Percentiles rank a stretch among this genome's conserved stretches.
Conservation (phyloP, 352 stramenopile genomes). For the Globisporangium middletonii region DNA sequence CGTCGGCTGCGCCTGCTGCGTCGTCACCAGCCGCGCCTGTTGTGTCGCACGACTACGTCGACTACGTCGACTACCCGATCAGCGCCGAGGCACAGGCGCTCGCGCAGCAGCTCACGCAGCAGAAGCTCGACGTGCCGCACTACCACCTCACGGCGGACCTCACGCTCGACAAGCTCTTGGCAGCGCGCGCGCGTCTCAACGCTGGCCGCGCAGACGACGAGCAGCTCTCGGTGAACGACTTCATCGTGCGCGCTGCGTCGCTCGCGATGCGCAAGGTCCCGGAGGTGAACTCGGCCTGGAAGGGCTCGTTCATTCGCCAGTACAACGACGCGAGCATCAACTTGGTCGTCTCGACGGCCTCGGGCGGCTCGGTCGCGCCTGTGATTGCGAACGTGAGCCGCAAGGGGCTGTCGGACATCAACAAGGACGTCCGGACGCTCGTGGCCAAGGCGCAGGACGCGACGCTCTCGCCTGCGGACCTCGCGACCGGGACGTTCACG, state of each 20-base stretch:
- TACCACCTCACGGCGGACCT: constrained; percentile 97
- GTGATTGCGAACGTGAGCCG: constrained; percentile 91
- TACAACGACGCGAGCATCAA: constrained; percentile 96
- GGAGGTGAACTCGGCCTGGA: constrained; percentile 85
- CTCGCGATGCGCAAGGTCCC: constrained; percentile 96
- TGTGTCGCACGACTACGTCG: constrained; percentile 76
- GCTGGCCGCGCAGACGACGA: constrained; percentile 87
- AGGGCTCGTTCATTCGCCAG: constrained; percentile 91
- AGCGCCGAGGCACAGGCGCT: constrained; percentile 68
- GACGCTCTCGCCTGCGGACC: constrained; percentile 34
- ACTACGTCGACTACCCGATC: constrained; percentile 93
- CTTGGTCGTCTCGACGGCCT: constrained; percentile 65
- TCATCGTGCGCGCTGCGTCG: constrained; percentile 95
- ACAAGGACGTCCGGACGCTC: constrained; percentile 67
- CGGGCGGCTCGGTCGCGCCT: constrained; percentile 93
- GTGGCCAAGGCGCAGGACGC: constrained; percentile 43
- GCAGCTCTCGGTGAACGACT: constrained; percentile 97
- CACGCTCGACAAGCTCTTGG: constrained; percentile 89
- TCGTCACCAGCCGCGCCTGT: constrained; percentile 23
- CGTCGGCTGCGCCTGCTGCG: constrained; percentile 14
- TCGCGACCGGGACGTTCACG: constrained; percentile 92
- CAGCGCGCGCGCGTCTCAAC: constrained; percentile 87
- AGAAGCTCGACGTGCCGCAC: constrained; percentile 94
- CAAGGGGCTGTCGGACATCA: constrained; percentile 90
- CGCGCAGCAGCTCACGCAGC: constrained; percentile 87